phyloP scores from a whole-genome alignment of 177 flowering plant species.

The Vitis hybrid region DNA sequence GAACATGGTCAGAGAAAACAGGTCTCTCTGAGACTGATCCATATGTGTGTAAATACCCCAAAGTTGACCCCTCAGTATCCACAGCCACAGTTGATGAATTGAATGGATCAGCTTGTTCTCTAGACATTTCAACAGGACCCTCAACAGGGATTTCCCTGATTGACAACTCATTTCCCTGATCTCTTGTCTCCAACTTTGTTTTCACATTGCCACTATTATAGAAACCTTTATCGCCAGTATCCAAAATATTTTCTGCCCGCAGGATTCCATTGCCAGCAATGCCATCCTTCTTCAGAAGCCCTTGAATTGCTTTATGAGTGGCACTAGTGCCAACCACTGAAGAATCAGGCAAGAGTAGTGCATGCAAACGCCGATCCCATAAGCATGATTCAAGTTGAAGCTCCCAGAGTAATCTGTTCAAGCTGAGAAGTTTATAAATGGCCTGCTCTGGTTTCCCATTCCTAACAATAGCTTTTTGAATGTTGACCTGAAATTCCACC shows the following conservation, averaged over 20 bases:
- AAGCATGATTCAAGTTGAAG: constrained; percentile 68
- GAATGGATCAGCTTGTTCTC: constrained; percentile 8
- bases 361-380: constrained; percentile 79
- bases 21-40: neutral
- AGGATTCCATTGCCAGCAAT: constrained; percentile 1
- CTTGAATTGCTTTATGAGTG: constrained; percentile 17
- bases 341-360: constrained; percentile 38
- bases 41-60: neutral
- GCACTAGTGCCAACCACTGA: constrained; percentile 6
- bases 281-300: constrained; percentile 25
- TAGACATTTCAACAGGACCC: constrained; percentile 12
- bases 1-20: constrained; percentile 10
- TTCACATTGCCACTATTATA: constrained; percentile 12
- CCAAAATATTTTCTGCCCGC: neutral
- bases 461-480: constrained; percentile 35
- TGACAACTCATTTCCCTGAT: constrained; percentile 8
- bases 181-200: constrained; percentile 8
- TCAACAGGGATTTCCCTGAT: constrained; percentile 20
- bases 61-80: constrained; percentile 10
- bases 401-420: constrained; percentile 71
- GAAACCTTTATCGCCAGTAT: constrained; percentile 8
- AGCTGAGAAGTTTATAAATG: constrained; percentile 46
- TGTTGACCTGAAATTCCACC: constrained; percentile 33
- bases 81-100: constrained; percentile 6
- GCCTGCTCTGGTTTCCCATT: constrained; percentile 35